Evolutionary conservation across 257 asterid genomes (phyloP).

Genomic region (Solanum megistacrolobum): DNA sequence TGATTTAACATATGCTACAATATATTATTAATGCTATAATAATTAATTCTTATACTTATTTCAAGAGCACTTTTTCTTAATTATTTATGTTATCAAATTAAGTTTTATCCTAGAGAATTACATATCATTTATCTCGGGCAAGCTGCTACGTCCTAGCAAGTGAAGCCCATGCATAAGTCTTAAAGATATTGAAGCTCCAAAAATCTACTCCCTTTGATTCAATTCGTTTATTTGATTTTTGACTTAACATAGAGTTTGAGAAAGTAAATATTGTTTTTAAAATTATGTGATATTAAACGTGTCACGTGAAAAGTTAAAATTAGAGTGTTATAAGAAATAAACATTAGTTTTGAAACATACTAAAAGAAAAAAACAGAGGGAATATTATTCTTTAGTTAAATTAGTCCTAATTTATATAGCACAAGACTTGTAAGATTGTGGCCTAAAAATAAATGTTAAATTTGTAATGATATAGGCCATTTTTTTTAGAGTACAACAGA

Average conservation of each 20-base stretch:
- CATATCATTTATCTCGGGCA: not conserved
- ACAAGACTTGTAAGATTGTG: not conserved
- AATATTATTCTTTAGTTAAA: not conserved
- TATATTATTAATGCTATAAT: no score
- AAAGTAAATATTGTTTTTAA: no score
- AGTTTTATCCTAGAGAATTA: not conserved
- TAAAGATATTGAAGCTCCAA: not conserved
- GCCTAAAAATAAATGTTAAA: no score
- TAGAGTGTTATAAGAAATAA: not conserved
- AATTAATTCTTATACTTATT: not conserved
- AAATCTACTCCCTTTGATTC: rapidly evolving
- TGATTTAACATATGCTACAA: not conserved
- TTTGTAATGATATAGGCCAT: not conserved
- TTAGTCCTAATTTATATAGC: not conserved
- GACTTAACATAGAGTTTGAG: no score
- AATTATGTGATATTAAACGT: no score
- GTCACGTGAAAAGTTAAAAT: no score
- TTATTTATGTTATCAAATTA: not conserved
- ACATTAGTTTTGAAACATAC: no score
- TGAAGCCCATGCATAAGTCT: not conserved
- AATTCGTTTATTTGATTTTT: no score
- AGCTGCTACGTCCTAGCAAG: not conserved
- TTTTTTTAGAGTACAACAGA: not conserved
- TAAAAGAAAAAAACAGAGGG: not conserved
- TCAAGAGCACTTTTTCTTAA: not conserved